Base-by-base conservation (phyloP, 1,284 basidiomycete species). In the Stygiomarasmius scandens region DNA sequence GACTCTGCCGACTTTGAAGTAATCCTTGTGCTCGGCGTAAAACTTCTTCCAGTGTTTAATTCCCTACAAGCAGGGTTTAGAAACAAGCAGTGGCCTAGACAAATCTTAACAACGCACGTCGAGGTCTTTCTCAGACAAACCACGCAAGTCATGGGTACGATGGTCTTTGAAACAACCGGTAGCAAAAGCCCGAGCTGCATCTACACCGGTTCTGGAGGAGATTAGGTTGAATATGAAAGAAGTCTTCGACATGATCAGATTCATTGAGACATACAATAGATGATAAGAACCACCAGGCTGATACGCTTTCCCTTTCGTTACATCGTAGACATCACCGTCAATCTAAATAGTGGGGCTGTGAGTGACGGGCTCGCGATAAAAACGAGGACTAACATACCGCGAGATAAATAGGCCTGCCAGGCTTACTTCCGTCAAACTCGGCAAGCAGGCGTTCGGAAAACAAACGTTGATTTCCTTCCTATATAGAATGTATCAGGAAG, bases 131-230 rank as follows among this genome's bases (percentile, higher is more conserved):
- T 89, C 84, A 38, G 77, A 81, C 63, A 98, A 73, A 11, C 91
- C 96, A 60, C 95, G 85, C 58, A 90, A 76, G 74, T 98, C 95
- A 74, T 97, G 90, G 38, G 95, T 98, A 48, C 87, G 83, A 73
- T 98, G 95, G 12, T 83, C 82, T 67, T 87, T 80, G 78, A 98
- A 97, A 72, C 95, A 98, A 4, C 95, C 95, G 0, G 96, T 98
- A 32, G 85, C 92, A 73, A 93, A 98, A 0, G 95, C 90, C 64
- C 95, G 79, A 27, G 92, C 91, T 12, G 93, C 94, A 71, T 98
- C 95, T 55, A 82, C 75, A 9, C 95, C 95, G 55, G 92, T 87
- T 78, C 93, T 95, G 67, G 63, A 63, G 46, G 20, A 46, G 44
- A 38, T 56, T 19, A 16, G 16, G 38, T 16, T 41, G 38, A 41